These are phyloP conservation scores for Chionographis japonica DNA, from an alignment of 106 monocot species.

Conservation along the genomic window DNA sequence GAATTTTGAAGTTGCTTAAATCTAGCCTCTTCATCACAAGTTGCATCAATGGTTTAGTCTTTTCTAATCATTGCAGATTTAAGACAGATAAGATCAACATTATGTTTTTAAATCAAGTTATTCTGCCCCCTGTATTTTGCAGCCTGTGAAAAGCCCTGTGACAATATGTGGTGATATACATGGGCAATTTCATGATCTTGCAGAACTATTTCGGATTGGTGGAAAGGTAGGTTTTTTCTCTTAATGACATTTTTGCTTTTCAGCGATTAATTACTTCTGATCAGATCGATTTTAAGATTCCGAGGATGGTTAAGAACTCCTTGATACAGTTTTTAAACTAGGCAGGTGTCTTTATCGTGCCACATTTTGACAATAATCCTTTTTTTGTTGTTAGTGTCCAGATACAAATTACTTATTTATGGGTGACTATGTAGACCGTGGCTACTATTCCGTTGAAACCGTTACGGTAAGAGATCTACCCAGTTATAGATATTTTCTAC, in stretches of 20 bases:
- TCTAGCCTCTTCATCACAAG: too few species aligned
- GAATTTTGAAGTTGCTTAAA: too few species aligned
- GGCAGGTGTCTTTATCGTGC: too few species aligned
- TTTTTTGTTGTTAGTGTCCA: constrained; percentile 66
- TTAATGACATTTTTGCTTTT: background rate
- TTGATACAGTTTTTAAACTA: too few species aligned
- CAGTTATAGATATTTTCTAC: background rate
- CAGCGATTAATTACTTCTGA: background rate
- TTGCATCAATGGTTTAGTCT: too few species aligned
- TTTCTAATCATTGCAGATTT: too few species aligned
- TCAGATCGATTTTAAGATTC: too few species aligned
- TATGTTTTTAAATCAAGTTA: background rate
- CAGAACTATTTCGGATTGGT: constrained; percentile 91
- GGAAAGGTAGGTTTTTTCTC: constrained; percentile 67
- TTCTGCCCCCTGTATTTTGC: constrained; percentile 12
- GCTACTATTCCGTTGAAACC: constrained; percentile 99
- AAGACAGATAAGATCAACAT: too few species aligned
- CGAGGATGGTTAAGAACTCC: too few species aligned
- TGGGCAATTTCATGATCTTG: constrained; percentile 99
- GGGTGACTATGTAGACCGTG: constrained; percentile 99
- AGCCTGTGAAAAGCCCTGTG: constrained; percentile 99
- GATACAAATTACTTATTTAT: constrained; percentile 99
- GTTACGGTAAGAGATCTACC: constrained; percentile 62
- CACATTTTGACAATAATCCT: background rate
- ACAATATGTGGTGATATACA: constrained; percentile 99